Conservation (phyloP, 2,329 filamentous ascomycete species). For the Colletotrichum filicis region DNA sequence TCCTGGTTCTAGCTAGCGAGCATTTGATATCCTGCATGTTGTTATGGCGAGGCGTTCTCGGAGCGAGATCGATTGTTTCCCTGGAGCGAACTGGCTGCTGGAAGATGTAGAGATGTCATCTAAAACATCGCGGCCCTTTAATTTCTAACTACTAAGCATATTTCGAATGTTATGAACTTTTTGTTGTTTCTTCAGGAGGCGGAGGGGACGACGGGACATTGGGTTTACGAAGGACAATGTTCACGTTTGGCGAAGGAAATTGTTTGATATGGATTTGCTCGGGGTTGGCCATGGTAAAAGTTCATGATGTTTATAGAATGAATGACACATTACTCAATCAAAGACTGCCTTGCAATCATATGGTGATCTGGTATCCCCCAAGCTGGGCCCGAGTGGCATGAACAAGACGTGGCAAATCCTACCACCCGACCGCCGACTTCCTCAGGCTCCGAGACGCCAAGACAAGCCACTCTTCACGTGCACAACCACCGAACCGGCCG, state of each 20-base stretch:
- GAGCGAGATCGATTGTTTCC: background rate
- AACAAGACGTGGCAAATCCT: background rate
- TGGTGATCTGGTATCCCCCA: background rate
- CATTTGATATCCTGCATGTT: constrained; percentile 12
- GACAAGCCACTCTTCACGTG: background rate
- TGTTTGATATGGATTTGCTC: constrained; percentile 6
- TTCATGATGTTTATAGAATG: background rate
- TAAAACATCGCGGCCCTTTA: background rate
- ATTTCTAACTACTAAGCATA: constrained; percentile 15
- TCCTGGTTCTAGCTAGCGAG: constrained; percentile 3
- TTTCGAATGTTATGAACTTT: background rate
- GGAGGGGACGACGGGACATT: background rate
- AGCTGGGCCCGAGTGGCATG: background rate
- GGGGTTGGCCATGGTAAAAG: background rate
- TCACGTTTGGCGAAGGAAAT: background rate
- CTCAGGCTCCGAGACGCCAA: background rate
- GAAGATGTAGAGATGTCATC: background rate
- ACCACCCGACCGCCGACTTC: background rate
- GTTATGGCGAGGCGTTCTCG: constrained; percentile 26
- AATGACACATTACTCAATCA: background rate
- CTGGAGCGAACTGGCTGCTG: constrained; percentile 14
- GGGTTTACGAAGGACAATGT: background rate
- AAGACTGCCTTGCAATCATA: background rate
- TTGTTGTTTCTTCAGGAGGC: background rate
- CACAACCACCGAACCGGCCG: background rate